Base-by-base conservation (phyloP, 495 filamentous ascomycete species). In the Tuber melanosporum region DNA sequence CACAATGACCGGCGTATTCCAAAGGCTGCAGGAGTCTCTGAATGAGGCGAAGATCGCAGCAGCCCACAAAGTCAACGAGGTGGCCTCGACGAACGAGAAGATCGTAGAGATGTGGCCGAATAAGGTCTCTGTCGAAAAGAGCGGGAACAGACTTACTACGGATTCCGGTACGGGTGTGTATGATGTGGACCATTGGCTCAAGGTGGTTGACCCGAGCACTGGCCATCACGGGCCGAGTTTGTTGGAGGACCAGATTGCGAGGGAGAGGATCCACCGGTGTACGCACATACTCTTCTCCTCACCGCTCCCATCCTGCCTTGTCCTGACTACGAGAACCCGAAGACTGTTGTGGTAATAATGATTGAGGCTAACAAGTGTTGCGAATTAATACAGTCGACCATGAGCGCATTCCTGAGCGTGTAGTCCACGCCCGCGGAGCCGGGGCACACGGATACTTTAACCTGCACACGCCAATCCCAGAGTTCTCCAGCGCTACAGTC, bases 381-480 rank as follows among this genome's bases (percentile, higher is more conserved):
- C 9, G n/a, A 32, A 62, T 26, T 26, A 26, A 46, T 70, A 26
- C 52, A 75, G 95, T 97, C 82, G 93, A 95, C 81, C 93, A 95
- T 79, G 93, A 97, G 84, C 89, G 93, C 73, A 95, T 95, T 73
- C 93, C 93, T 4, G 93, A 96, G 85, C 88, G 94, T 73, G 93
- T 96, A 20, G 93, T 97, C 8, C 94, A 97, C 82, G 94, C 94
- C 43, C 91, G 94, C 46, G 94, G 93, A 36, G 86, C 89, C 20
- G 94, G 90, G 52, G 94, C 94, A 26, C 96, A 95, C 80, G 94
- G 94, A 19, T 93, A 88, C 44, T 97, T 96, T 86, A 91, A 87
- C 74, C 85, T 97, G 3, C 87, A 88, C 75, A 87, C 95, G 85
- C 87, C 83, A 15, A 79, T 84, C 36, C 75, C 74, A 70, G 91